Evolutionary conservation across 345 rosid genomes (phyloP).

Genomic region (Eucalyptus coolabah): DNA sequence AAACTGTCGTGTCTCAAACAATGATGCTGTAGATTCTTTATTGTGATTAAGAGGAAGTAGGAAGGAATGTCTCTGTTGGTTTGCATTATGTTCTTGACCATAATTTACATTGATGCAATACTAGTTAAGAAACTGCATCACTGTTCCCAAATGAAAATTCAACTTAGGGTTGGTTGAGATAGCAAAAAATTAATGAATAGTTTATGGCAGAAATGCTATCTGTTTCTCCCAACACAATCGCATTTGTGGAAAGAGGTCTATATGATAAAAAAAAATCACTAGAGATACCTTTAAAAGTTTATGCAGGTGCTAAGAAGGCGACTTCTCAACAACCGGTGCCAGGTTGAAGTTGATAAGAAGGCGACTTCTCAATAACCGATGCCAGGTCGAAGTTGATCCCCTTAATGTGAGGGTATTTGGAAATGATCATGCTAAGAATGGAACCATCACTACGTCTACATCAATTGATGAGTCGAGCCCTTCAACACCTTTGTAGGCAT

Average conservation of each 20-base stretch:
- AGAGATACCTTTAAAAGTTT: background rate
- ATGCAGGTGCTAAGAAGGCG: background rate
- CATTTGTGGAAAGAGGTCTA: background rate
- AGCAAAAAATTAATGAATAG: background rate
- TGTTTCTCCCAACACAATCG: background rate
- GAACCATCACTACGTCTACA: constrained; percentile 47
- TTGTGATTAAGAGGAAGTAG: background rate
- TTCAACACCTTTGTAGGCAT: constrained; percentile 24
- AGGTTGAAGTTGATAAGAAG: constrained; percentile 34
- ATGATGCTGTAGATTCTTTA: background rate
- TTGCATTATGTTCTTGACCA: background rate
- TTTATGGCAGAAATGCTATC: background rate
- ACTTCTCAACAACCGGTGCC: constrained; percentile 9
- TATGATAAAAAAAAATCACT: background rate
- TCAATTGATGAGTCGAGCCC: constrained; percentile 18
- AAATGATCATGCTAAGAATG: constrained; percentile 24
- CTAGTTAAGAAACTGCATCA: background rate
- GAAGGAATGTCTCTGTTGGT: background rate
- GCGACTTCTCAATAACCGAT: constrained; percentile 5
- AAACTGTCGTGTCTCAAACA: background rate
- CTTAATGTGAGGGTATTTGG: constrained; percentile 24
- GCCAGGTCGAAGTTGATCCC: constrained; percentile 43
- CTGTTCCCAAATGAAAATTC: background rate
- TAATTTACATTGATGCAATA: background rate
- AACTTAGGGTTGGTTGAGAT: background rate